These are phyloP conservation scores for Didymella keratinophila DNA, from an alignment of 2,329 filamentous ascomycete genomes.

Conservation along the genomic window DNA sequence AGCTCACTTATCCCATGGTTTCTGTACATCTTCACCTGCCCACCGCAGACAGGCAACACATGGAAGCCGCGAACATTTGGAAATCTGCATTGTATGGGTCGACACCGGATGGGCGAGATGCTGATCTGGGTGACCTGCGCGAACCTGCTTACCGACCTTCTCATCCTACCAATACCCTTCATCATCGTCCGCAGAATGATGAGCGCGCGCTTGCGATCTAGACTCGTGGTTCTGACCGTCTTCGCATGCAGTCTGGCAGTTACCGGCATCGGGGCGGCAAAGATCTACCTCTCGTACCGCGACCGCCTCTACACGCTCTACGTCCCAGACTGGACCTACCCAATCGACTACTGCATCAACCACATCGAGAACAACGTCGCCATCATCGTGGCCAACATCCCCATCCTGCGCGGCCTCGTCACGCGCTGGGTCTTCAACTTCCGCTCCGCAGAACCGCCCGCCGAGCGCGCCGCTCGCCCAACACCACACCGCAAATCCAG, in stretches of 20 bases:
- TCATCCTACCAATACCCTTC: conserved; percentile 53
- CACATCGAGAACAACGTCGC: conserved; percentile 54
- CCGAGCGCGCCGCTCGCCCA: conserved; percentile 20
- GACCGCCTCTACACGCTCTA: conserved; percentile 50
- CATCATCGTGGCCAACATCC: conserved; percentile 53
- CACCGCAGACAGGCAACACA: conserved; percentile 50
- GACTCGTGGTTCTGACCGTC: conserved; percentile 50
- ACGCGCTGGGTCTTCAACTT: conserved; percentile 53
- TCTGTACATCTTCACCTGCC: conserved; percentile 52
- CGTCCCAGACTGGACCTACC: conserved; percentile 53
- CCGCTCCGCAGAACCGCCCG: conserved; percentile 36
- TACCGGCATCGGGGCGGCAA: conserved; percentile 50
- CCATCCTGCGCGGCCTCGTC: conserved; percentile 52
- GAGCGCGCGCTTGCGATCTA: conserved; percentile 50
- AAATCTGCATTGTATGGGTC: conserved; percentile 49
- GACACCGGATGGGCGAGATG: conserved; percentile 49
- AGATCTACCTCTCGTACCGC: conserved; percentile 52
- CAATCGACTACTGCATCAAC: conserved; percentile 53
- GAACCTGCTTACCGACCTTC: conserved; percentile 51
- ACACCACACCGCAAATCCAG: conserved; percentile 40
- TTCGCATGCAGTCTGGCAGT: conserved; percentile 53
- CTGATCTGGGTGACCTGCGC: conserved; percentile 53
- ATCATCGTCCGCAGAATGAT: conserved; percentile 53
- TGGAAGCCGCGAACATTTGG: conserved; percentile 51
- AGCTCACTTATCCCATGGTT: conserved; percentile 49